Evolutionary conservation across 2,329 filamentous ascomycete species (phyloP).

Genomic region (Monilinia polystroma): DNA sequence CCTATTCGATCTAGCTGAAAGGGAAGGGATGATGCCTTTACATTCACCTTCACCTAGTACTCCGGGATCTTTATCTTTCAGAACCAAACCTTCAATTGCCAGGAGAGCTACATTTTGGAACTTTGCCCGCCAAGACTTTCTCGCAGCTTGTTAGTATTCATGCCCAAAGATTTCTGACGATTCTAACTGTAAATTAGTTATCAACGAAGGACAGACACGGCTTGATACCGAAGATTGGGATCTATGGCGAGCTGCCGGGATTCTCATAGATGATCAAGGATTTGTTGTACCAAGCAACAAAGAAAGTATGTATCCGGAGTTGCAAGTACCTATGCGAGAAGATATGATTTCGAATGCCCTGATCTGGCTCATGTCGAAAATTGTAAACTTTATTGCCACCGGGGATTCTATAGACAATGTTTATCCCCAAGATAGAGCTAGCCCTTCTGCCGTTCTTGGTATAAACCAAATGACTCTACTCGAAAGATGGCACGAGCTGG

Average conservation of each 20-base stretch:
- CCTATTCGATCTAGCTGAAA: conserved; percentile 55
- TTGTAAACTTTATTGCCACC: conserved; percentile 62
- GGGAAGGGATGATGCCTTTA: conserved; percentile 46
- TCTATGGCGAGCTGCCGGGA: conserved; percentile 63
- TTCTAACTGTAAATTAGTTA: conserved; percentile 42
- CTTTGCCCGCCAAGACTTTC: conserved; percentile 64
- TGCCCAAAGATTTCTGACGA: background rate
- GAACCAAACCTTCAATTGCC: conserved; percentile 50
- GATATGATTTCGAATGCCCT: conserved; percentile 64
- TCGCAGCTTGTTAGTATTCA: conserved; percentile 54
- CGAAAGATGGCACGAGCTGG: conserved; percentile 54
- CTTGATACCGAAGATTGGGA: conserved; percentile 61
- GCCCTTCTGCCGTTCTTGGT: conserved; percentile 44
- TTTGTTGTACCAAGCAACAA: conserved; percentile 49
- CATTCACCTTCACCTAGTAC: conserved; percentile 46
- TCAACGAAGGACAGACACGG: conserved; percentile 60
- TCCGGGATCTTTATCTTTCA: conserved; percentile 31
- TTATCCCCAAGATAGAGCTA: conserved; percentile 39
- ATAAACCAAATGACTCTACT: conserved; percentile 51
- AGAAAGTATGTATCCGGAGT: conserved; percentile 43
- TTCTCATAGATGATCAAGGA: conserved; percentile 55
- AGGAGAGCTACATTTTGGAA: conserved; percentile 65
- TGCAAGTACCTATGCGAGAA: conserved; percentile 55
- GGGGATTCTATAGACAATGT: conserved; percentile 50
- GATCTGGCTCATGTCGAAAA: conserved; percentile 64